These are phyloP conservation scores for Zhuliangozyma parablackwelliae DNA, from an alignment of 1,139 yeast species.

Conservation along the genomic window DNA sequence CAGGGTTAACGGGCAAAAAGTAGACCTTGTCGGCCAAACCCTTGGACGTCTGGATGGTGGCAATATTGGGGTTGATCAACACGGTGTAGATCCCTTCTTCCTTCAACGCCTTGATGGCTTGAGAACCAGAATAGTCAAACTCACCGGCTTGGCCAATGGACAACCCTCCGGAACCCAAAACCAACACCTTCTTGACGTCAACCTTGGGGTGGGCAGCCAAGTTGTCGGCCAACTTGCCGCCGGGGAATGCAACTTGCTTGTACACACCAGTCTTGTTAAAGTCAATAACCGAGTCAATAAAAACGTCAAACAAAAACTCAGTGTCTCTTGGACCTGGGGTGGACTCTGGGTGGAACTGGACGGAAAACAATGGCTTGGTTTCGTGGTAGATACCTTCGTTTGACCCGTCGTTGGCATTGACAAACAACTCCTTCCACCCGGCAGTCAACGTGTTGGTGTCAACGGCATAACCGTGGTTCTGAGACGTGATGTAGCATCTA, in stretches of 20 bases:
- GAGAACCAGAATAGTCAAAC: conserved; percentile 96
- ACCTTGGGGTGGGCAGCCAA: conserved; percentile 57
- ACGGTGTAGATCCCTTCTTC: conserved; percentile 85
- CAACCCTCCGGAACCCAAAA: conserved; percentile 96
- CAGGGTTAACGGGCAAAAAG: conserved; percentile 94
- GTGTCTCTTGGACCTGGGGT: conserved; percentile 99
- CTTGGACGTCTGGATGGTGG: conserved; percentile 96
- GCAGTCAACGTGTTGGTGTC: conserved; percentile 67
- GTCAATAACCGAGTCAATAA: conserved; percentile 76
- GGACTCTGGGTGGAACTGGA: conserved; percentile 98
- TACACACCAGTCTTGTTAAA: conserved; percentile 49
- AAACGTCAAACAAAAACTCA: conserved; percentile 92
- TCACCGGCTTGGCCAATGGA: conserved; percentile 99
- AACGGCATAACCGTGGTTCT: conserved; percentile 98
- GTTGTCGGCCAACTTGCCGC: conserved; percentile 74
- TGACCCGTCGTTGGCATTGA: conserved; percentile 94
- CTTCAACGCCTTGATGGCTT: conserved; percentile 91
- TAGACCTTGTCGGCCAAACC: conserved; percentile 93
- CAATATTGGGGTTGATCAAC: conserved; percentile 93
- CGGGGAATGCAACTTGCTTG: conserved; percentile 85
- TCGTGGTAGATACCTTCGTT: conserved; percentile 97
- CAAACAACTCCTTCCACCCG: conserved; percentile 93
- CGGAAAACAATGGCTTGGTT: conserved; percentile 89
- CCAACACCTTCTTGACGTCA: conserved; percentile 83
- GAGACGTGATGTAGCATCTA: conserved; percentile 97